Conservation (phyloP, 148 eudicot species). For the Bassia scoparia region DNA sequence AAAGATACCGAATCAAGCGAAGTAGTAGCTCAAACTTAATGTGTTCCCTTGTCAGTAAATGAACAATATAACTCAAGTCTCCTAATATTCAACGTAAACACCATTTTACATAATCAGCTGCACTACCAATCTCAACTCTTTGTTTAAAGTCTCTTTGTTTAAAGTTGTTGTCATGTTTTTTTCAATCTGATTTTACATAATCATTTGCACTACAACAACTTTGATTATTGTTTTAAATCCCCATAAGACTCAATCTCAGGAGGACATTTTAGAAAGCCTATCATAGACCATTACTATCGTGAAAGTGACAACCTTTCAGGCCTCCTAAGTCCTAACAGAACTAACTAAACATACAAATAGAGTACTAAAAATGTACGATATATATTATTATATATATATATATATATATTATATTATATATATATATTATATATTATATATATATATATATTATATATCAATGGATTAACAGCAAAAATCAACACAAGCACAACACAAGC, state of each 20-base stretch:
- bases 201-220: too few relatives aligned
- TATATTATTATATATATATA: too few relatives aligned
- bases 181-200: neutral
- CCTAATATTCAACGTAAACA: conserved; percentile 35
- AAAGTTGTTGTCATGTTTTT: neutral
- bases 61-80: conserved; percentile 28
- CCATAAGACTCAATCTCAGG: neutral
- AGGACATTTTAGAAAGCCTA: neutral
- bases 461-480: too few relatives aligned
- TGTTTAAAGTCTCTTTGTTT: too few relatives aligned
- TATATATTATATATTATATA: too few relatives aligned
- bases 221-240: too few relatives aligned
- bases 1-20: neutral
- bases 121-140: neutral
- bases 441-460: too few relatives aligned
- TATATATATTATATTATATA: too few relatives aligned
- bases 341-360: neutral
- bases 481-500: neutral
- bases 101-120: neutral
- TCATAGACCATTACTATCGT: neutral
- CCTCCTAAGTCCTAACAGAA: neutral
- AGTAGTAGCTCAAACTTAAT: too few relatives aligned
- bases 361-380: neutral
- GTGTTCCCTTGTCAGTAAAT: conserved; percentile 29
- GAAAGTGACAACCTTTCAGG: neutral